phyloP scores from a whole-genome alignment of 1,139 yeast species.

The Blastobotrys illinoisensis region DNA sequence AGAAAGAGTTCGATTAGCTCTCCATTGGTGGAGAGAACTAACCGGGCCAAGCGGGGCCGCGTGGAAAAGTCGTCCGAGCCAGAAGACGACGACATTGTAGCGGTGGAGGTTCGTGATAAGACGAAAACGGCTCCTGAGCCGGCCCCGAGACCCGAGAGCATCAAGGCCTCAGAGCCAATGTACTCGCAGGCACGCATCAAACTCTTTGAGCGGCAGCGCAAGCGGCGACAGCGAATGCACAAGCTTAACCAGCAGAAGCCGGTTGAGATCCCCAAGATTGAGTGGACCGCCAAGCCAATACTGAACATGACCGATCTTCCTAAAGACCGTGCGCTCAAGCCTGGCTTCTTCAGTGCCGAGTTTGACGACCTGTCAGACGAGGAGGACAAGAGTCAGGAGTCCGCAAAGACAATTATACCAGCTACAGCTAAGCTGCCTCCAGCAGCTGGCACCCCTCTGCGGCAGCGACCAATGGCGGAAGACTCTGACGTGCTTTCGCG shows the following conservation, averaged over 20 bases:
- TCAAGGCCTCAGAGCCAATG: neutral
- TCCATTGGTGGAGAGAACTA: neutral
- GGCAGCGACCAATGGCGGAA: constrained; percentile 4
- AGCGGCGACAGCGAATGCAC: constrained; percentile 4
- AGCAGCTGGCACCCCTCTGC: neutral
- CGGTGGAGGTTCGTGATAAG: neutral
- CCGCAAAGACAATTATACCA: neutral
- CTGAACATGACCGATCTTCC: constrained; percentile 25
- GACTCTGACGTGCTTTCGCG: constrained; percentile 11
- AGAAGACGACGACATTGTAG: neutral
- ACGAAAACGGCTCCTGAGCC: neutral
- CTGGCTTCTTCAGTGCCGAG: constrained; percentile 29
- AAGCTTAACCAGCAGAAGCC: constrained; percentile 1
- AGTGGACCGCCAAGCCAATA: constrained; percentile 22
- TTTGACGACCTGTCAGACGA: constrained; percentile 28
- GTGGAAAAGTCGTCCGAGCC: neutral
- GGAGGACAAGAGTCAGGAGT: constrained; percentile 10
- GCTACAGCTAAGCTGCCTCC: neutral
- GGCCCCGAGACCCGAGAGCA: neutral
- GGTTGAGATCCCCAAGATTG: constrained; percentile 17
- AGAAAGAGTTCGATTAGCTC: neutral
- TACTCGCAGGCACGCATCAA: neutral
- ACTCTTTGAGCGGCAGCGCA: neutral
- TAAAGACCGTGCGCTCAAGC: constrained; percentile 22
- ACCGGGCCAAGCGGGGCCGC: neutral